Conservation (phyloP, 306 rosid species). For the Styphnolobium japonicum region DNA sequence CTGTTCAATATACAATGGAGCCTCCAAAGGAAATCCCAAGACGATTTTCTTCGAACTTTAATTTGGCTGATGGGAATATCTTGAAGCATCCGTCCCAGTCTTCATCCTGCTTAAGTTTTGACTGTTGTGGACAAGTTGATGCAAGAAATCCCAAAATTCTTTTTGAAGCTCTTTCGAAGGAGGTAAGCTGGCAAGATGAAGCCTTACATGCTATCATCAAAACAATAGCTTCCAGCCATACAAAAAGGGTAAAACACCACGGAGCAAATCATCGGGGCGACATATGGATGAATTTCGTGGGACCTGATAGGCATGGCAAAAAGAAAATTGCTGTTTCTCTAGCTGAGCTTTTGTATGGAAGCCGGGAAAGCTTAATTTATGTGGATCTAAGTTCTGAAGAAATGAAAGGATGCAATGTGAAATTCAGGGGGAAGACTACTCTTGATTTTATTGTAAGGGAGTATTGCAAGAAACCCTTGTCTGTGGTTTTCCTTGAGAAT, state of each 20-base stretch:
- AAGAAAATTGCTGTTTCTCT: slow-evolving; percentile 66
- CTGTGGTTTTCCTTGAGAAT: slow-evolving; percentile 78
- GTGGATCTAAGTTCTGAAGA: slow-evolving; percentile 62
- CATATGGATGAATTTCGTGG: slow-evolving; percentile 76
- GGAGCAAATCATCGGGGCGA: slow-evolving; percentile 50
- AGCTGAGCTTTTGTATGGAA: slow-evolving; percentile 68
- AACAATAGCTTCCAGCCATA: slow-evolving; percentile 44
- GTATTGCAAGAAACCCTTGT: slow-evolving; percentile 64
- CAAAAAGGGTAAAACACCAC: slow-evolving; percentile 33
- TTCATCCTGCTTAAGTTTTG: slow-evolving; percentile 60
- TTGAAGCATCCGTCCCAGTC: slow-evolving; percentile 44
- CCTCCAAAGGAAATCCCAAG: slow-evolving; percentile 44
- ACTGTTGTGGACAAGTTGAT: slow-evolving; percentile 46
- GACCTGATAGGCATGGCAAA: slow-evolving; percentile 77
- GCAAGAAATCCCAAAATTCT: slow-evolving; percentile 59
- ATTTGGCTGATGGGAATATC: slow-evolving; percentile 47
- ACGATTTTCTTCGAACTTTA: slow-evolving; percentile 41
- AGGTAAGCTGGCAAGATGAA: slow-evolving; percentile 75
- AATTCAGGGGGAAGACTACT: slow-evolving; percentile 81
- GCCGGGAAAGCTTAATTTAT: slow-evolving; percentile 53
- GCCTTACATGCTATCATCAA: slow-evolving; percentile 59
- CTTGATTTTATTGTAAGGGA: slow-evolving; percentile 74
- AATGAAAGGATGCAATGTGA: slow-evolving; percentile 49
- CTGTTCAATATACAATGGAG: slow-evolving; percentile 29
- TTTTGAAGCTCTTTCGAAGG: slow-evolving; percentile 56